phyloP scores from a whole-genome alignment of 2,329 filamentous ascomycete species.

The Fusarium clavum region DNA sequence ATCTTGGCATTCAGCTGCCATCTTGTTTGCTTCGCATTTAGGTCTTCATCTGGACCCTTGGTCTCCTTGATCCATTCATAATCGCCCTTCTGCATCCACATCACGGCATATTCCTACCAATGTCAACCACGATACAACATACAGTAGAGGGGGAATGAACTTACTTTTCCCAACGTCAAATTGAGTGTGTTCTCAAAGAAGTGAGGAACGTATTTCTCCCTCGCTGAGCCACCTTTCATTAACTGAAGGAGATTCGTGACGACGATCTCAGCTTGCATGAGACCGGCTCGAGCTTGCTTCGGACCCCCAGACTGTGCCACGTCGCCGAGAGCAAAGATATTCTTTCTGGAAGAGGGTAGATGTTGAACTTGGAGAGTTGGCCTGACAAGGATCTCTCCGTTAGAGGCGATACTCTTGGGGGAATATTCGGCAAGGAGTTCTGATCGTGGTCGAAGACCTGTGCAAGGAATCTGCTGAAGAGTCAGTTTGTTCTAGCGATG shows the following conservation, averaged over 20 bases:
- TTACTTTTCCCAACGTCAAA: slow-evolving; percentile 28
- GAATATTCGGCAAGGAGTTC: background rate
- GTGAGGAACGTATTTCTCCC: background rate
- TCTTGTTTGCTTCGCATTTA: slow-evolving; percentile 8
- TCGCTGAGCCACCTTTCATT: background rate
- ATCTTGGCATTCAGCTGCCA: slow-evolving; percentile 3
- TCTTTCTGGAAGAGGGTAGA: background rate
- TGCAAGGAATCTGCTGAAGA: slow-evolving; percentile 26
- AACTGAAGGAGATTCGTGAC: slow-evolving; percentile 6
- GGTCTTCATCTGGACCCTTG: background rate
- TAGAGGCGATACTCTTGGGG: slow-evolving; percentile 3
- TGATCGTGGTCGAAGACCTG: slow-evolving; percentile 24
- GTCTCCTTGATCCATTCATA: slow-evolving; percentile 10
- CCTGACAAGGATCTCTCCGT: slow-evolving; percentile 12
- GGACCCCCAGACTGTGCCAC: slow-evolving; percentile 26
- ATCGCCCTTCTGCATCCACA: slow-evolving; percentile 13
- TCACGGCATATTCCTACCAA: background rate
- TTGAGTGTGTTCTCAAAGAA: slow-evolving; percentile 18
- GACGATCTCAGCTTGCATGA: slow-evolving; percentile 21
- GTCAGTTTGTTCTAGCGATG: no score
- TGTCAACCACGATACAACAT: no score
- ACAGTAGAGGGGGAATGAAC: background rate
- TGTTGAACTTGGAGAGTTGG: slow-evolving; percentile 21
- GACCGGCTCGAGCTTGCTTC: slow-evolving; percentile 24
- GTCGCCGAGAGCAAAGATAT: slow-evolving; percentile 22